These are phyloP conservation scores for Pilobolus umbonatus DNA, from an alignment of 192 early-diverging fungal genomes.

Conservation along the genomic window DNA sequence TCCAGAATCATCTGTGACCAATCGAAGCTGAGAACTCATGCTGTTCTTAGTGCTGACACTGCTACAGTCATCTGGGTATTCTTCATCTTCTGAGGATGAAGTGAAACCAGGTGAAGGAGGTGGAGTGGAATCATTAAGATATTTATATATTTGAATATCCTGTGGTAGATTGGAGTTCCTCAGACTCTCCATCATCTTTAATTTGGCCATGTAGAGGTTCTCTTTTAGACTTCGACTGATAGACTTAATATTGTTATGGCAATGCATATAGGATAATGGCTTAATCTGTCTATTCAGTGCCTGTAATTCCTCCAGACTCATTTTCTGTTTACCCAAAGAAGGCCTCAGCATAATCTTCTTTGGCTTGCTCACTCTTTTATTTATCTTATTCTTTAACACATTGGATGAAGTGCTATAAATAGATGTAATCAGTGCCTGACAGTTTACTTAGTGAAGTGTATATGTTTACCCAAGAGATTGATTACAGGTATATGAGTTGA, in stretches of 20 bases:
- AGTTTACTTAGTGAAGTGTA: neutral
- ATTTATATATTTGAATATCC: constrained; percentile 13
- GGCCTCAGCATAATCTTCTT: constrained; percentile 5
- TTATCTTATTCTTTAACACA: constrained; percentile 1
- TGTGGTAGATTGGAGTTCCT: constrained; percentile 1
- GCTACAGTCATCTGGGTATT: neutral
- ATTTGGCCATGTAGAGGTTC: constrained; percentile 4
- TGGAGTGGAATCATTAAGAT: neutral
- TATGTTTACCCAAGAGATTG: neutral
- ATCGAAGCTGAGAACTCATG: neutral
- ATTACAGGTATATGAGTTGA: constrained; percentile 12
- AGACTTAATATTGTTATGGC: constrained; percentile 4
- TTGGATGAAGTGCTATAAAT: neutral
- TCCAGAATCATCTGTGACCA: constrained; percentile 6
- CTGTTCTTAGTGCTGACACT: neutral
- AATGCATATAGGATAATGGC: constrained; percentile 1
- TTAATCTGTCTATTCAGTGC: constrained; percentile 5
- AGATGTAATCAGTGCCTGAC: neutral
- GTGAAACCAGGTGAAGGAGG: neutral
- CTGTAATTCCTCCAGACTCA: constrained; percentile 7
- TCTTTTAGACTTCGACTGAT: constrained; percentile 6
- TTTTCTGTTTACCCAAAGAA: constrained; percentile 2
- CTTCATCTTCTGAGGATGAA: neutral
- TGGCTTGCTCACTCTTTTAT: constrained; percentile 3
- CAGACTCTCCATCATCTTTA: constrained; percentile 7